Evolutionary conservation across 345 rosid species (phyloP).

Genomic region (Gossypium mustelinum): DNA sequence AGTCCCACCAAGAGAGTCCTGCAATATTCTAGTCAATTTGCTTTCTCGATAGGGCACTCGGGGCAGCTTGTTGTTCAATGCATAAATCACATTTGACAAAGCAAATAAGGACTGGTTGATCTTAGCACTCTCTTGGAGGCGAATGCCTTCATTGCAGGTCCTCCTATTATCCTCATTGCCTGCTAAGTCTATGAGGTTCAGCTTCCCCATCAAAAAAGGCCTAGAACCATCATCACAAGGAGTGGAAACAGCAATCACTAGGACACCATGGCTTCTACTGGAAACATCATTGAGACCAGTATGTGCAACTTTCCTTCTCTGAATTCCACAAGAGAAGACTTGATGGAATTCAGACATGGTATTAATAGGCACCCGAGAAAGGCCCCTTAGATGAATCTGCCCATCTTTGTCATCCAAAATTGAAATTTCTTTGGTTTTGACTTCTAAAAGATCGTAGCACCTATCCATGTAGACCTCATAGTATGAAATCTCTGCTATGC

Average conservation of each 20-base stretch:
- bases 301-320: slow-evolving; percentile 73
- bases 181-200: slow-evolving; percentile 91
- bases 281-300: slow-evolving; percentile 85
- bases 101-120: slow-evolving; percentile 87
- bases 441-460: slow-evolving; percentile 79
- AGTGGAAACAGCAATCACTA: slow-evolving; percentile 58
- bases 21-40: slow-evolving; percentile 86
- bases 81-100: slow-evolving; percentile 81
- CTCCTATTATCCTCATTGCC: slow-evolving; percentile 93
- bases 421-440: slow-evolving; percentile 48
- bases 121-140: slow-evolving; percentile 83
- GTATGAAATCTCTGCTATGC: slow-evolving; percentile 64
- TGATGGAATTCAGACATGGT: slow-evolving; percentile 61
- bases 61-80: slow-evolving; percentile 65
- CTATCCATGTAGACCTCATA: slow-evolving; percentile 91
- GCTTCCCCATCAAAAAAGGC: slow-evolving; percentile 53
- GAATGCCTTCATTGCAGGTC: slow-evolving; percentile 82
- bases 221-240: slow-evolving; percentile 35
- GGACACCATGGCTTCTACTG: slow-evolving; percentile 90
- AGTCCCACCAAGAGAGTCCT: slow-evolving; percentile 92
- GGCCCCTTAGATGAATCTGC: slow-evolving; percentile 71
- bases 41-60: slow-evolving; percentile 88
- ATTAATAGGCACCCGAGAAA: slow-evolving; percentile 48
- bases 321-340: slow-evolving; percentile 51
- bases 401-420: slow-evolving; percentile 73